Evolutionary conservation across 1,284 basidiomycete species (phyloP), one percentile per base, ranked within the genome.

Genomic region (Tranzscheliella williamsii): DNA sequence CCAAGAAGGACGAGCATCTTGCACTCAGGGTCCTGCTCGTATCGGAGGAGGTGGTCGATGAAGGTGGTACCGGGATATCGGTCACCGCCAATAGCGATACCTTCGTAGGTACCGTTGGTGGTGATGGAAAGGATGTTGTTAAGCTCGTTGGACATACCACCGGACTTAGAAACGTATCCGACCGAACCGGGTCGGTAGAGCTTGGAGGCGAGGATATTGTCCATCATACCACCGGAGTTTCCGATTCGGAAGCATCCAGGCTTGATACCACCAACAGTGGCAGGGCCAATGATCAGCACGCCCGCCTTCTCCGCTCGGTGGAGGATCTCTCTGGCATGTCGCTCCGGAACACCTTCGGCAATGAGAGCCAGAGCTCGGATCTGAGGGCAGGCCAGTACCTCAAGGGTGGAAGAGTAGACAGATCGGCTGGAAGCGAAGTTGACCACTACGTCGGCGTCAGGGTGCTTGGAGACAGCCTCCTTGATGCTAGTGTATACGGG

Each of bases 201-300:
- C 84, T 97, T 98, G 66, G 92, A 96, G 13, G 93, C 83, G 74
- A 97, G 92, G 82, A 97, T 94, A 84, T 97, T 98, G 84, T 98
- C 95, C 92, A 97, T 97, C 94, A 97, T 97, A 85, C 90, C 93
- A 84, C 94, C 94, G 63, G 91, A 94, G 86, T 97, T 98, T 73
- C 94, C 94, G 76, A 97, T 97, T 80, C 93, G 86, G 89, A 97
- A 97, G 84, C 94, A 97, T 45, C 95, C 95, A 57, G 94, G 93
- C 84, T 98, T 98, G 84, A 98, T 96, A 75, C 95, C 95, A 82
- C 94, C 94, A 55, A 97, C 94, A 39, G 95, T 98, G 38, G 94
- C 95, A 52, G 95, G 94, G 39, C 95, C 94, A 65, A 98, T 92
- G 82, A 98, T 94, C 77, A 95, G 85, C 49, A 97, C 91, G 38